These are phyloP conservation scores for Lentithecium fluviatile DNA, from an alignment of 495 filamentous ascomycete species.

Conservation along the genomic window DNA sequence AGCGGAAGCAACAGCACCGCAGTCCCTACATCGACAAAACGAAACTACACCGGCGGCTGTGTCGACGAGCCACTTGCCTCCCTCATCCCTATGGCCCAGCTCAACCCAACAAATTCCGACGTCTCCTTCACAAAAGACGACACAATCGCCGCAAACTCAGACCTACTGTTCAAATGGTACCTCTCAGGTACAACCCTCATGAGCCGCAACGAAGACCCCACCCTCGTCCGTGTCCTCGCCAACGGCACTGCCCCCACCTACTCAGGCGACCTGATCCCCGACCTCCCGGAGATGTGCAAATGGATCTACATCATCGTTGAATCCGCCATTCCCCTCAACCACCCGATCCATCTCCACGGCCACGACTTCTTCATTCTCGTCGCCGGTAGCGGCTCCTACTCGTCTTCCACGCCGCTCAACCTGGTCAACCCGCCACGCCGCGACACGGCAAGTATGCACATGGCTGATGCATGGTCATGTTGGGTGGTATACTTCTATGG, in stretches of 20 bases:
- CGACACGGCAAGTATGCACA: slow-evolving; percentile 39
- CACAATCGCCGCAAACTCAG: slow-evolving; percentile 26
- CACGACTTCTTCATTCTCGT: slow-evolving; percentile 44
- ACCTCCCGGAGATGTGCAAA: slow-evolving; percentile 38
- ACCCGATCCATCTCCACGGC: slow-evolving; percentile 43
- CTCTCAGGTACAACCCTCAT: slow-evolving; percentile 41
- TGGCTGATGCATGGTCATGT: slow-evolving; percentile 46
- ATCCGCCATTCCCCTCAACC: slow-evolving; percentile 24
- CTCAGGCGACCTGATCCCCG: slow-evolving; percentile 37
- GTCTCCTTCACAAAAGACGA: slow-evolving; percentile 29
- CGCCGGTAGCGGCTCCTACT: slow-evolving; percentile 28
- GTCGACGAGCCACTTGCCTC: slow-evolving; percentile 41
- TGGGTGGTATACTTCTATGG: slow-evolving; percentile 40
- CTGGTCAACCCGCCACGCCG: slow-evolving; percentile 38
- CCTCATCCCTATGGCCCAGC: slow-evolving; percentile 33
- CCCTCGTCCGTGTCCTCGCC: slow-evolving; percentile 35
- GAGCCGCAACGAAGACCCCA: slow-evolving; percentile 38
- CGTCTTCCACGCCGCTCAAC: slow-evolving; percentile 30
- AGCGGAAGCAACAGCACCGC: slow-evolving; percentile 6
- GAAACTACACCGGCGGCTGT: slow-evolving; percentile 41
- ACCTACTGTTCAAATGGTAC: slow-evolving; percentile 44
- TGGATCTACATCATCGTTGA: slow-evolving; percentile 46
- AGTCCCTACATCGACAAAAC: slow-evolving; percentile 37
- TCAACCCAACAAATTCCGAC: slow-evolving; percentile 28
- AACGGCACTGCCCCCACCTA: slow-evolving; percentile 34